Percentiles rank a stretch among this genome's conserved stretches.
Conservation (phyloP, 23 red algal genomes). For the Gracilaria gracilis region DNA sequence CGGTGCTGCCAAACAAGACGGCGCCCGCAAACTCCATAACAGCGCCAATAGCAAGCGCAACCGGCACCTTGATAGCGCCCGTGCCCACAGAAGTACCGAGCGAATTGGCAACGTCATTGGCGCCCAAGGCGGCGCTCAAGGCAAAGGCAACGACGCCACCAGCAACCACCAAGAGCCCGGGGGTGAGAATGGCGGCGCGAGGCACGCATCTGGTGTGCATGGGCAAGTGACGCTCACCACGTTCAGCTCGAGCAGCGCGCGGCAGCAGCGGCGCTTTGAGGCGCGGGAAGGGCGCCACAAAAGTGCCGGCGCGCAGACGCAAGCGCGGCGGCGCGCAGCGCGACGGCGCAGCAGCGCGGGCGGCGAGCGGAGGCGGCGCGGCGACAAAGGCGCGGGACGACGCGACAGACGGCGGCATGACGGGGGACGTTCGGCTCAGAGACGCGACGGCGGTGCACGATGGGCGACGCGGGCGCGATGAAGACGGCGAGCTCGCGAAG, state of each 20-base stretch:
- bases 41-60: constrained; percentile 93
- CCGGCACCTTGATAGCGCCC: constrained; percentile 83
- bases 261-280: background rate
- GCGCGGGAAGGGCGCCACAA: constrained; percentile 3
- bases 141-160: constrained; percentile 84
- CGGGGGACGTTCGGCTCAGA: too few relatives aligned
- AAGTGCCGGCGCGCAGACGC: background rate
- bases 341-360: constrained; percentile 20
- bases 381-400: constrained; percentile 1
- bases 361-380: constrained; percentile 2
- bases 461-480: too few relatives aligned
- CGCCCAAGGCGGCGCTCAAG: constrained; percentile 85
- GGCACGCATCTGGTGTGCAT: background rate
- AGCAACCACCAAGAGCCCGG: constrained; percentile 48
- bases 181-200: constrained; percentile 53
- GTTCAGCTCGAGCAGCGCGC: background rate
- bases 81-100: constrained; percentile 95
- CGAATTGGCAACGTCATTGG: constrained; percentile 98
- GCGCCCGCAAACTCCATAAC: constrained; percentile 99
- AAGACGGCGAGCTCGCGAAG: background rate
- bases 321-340: background rate
- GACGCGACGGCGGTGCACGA: too few relatives aligned
- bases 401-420: background rate
- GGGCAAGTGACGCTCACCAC: background rate
- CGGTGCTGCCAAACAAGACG: constrained; percentile 91